Evolutionary conservation across 108 stramenopile genomes (phyloP), one percentile per base, ranked within the genome.

Genomic region (Discostella pseudostelligera): DNA sequence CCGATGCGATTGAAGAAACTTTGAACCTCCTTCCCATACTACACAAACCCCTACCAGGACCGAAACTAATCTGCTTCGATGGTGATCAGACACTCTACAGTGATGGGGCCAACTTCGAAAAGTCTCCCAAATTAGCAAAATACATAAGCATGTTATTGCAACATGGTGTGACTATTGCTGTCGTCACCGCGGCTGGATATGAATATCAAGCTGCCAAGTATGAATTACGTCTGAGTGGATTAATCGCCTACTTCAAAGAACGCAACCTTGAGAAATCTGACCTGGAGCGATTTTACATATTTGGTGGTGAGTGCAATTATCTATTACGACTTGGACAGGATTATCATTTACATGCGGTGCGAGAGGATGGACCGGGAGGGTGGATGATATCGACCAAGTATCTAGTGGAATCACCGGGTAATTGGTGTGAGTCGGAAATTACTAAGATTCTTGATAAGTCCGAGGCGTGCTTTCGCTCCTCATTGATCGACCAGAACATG

Each of bases 261-360:
- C 76, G 78, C 48, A 62, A 66, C 0, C 65, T 95, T 19, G 68
- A 86, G 21, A 49, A 43, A 3, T 86, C 87, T 26, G 86, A 88
- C 44, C 74, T 90, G 40, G 83, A 83, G 54, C 82, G 92, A 46
- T 97, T 97, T 59, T 95, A 90, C 62, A 78, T 97, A 56, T 91
- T 95, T 80, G 96, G 96, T 9, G 96, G 96, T 0, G 96, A 97
- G 69, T 94, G 91, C 68, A 97, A 97, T 66, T 97, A 95, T 55
- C 67, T 97, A 39, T 51, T 61, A 21, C 83, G 78, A 39, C 79
- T 91, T 8, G 88, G 87, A 43, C 69, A 60, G 36, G 91, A 90
- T 50, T 93, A 85, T 57, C 71, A 76, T 56, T 72, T 96, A 10
- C 84, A 92, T 43, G 80, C 89, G 37, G 87, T 90, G 0, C 72